Evolutionary conservation across 2,329 filamentous ascomycete species (phyloP).

Genomic region (Ophiosphaerella herpotricha): DNA sequence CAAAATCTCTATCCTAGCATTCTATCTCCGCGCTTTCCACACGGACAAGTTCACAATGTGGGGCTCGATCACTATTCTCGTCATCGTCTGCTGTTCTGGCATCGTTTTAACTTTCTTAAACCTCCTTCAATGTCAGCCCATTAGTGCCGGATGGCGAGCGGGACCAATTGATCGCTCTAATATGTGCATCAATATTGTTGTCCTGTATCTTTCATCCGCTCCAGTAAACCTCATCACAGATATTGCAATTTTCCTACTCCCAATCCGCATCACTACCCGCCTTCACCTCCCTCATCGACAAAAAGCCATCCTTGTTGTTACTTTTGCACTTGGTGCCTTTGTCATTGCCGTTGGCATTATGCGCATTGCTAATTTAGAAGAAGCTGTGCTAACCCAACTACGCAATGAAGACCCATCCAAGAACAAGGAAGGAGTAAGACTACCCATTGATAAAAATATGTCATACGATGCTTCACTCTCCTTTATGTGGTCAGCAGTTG

Average conservation of each 20-base stretch:
- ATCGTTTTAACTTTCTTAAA: background rate
- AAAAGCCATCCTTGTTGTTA: constrained; percentile 2
- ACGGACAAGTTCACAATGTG: background rate
- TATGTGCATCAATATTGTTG: background rate
- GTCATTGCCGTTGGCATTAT: background rate
- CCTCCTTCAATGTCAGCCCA: background rate
- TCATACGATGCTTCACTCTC: too few species aligned
- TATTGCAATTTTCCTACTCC: constrained; percentile 5
- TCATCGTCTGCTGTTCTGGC: background rate
- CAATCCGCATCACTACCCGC: constrained; percentile 4
- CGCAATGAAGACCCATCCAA: too few species aligned
- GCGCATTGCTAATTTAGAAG: background rate
- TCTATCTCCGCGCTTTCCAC: background rate
- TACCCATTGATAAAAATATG: too few species aligned
- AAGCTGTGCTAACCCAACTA: background rate
- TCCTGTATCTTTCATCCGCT: background rate
- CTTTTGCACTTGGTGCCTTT: background rate
- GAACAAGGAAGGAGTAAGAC: too few species aligned
- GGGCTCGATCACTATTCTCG: background rate
- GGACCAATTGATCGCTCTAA: background rate
- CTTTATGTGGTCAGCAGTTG: too few species aligned
- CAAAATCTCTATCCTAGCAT: background rate
- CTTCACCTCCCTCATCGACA: constrained; percentile 3
- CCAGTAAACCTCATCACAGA: constrained; percentile 4
- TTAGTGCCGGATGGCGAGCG: background rate